Evolutionary conservation across 1,139 yeast genomes (phyloP).

Genomic region (Barnettozyma hawaiiensis): DNA sequence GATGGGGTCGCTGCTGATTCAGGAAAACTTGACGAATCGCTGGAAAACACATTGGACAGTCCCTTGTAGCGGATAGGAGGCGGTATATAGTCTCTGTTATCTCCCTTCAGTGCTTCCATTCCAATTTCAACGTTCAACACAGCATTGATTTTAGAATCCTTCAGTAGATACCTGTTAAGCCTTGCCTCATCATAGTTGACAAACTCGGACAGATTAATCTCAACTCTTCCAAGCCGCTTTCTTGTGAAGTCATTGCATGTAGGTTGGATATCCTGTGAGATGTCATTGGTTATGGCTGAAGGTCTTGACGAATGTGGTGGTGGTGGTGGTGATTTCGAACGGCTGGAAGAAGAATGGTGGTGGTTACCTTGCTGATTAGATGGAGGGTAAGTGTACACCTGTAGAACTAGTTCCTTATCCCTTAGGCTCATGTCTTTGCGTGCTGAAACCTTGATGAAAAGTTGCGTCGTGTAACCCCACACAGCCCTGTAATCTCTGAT

Average conservation of each 20-base stretch:
- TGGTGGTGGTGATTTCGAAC: slow-evolving; percentile 10
- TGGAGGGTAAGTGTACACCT: slow-evolving; percentile 26
- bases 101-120: slow-evolving; percentile 42
- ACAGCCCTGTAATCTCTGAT: slow-evolving; percentile 45
- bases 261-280: slow-evolving; percentile 3
- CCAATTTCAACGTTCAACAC: slow-evolving; percentile 50
- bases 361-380: too few relatives aligned
- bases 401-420: slow-evolving; percentile 33
- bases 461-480: slow-evolving; percentile 39
- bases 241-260: background rate
- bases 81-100: slow-evolving; percentile 28
- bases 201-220: slow-evolving; percentile 68
- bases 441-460: slow-evolving; percentile 37
- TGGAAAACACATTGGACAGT: slow-evolving; percentile 15
- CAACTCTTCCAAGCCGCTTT: slow-evolving; percentile 56
- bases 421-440: slow-evolving; percentile 32
- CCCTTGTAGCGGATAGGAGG: slow-evolving; percentile 24
- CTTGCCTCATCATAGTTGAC: slow-evolving; percentile 49
- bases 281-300: background rate
- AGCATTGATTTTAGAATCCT: slow-evolving; percentile 77
- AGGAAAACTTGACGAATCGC: slow-evolving; percentile 7
- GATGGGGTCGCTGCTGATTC: slow-evolving; percentile 4
- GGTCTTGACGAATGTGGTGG: slow-evolving; percentile 5
- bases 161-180: slow-evolving; percentile 60
- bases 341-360: background rate